Percentiles rank a stretch among this genome's conserved stretches.
phyloP scores from a whole-genome alignment of 148 eudicot genomes.

The Polygonum aviculare region DNA sequence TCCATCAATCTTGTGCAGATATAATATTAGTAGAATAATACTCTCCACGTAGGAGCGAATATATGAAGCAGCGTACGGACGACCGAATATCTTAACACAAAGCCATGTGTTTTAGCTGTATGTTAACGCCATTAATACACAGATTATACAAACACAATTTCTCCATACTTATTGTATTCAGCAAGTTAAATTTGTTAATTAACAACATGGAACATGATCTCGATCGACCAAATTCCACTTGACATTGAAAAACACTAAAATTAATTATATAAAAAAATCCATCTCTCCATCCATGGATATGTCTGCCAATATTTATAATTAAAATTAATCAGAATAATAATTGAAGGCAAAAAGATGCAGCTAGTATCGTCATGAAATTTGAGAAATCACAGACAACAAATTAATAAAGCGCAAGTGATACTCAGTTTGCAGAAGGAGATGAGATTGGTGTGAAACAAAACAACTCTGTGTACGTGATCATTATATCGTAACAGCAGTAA shows the following conservation, averaged over 20 bases:
- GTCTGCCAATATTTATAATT: not conserved
- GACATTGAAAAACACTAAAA: not conserved
- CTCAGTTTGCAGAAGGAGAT: too few relatives aligned
- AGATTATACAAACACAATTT: not conserved
- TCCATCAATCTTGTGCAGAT: not conserved
- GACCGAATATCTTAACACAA: conserved; percentile 3
- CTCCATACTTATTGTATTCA: not conserved
- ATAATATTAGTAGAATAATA: not conserved
- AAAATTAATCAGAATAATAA: not conserved
- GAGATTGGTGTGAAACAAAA: not conserved
- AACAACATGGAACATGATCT: conserved; percentile 5
- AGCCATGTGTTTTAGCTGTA: conserved; percentile 4
- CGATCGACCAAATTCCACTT: not conserved
- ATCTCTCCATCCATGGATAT: conserved; percentile 6
- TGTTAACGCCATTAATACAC: not conserved
- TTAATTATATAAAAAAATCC: not conserved
- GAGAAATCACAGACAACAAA: too few relatives aligned
- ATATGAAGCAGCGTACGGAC: not conserved
- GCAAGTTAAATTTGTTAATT: not conserved
- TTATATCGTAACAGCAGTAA: not conserved
- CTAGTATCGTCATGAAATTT: not conserved
- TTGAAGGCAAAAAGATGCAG: not conserved
- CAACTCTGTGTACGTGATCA: not conserved
- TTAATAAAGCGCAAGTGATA: too few relatives aligned
- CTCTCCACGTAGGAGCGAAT: not conserved